A percentile compares a stretch with the other conserved stretches of the same genome.
These are phyloP conservation scores for Acorus gramineus DNA, from an alignment of 106 monocot genomes.

Conservation along the genomic window DNA sequence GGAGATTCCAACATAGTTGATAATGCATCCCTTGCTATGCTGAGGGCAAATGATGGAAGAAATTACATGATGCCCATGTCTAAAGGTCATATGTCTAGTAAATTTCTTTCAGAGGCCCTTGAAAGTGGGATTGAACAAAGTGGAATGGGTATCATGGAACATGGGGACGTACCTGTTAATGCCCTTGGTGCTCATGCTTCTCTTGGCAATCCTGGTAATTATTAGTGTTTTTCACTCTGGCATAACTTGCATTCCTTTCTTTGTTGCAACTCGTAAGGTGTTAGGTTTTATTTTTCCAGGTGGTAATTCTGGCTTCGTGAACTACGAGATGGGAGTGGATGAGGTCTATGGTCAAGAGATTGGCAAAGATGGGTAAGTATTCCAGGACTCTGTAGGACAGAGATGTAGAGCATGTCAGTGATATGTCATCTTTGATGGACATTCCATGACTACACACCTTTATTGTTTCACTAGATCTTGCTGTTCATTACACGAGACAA, in stretches of 20 bases:
- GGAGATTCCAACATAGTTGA: conserved; percentile 9
- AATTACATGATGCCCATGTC: conserved; percentile 14
- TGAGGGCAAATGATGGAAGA: conserved; percentile 16
- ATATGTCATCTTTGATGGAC: too few relatives aligned
- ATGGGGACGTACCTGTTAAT: conserved; percentile 3
- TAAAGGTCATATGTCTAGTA: not conserved
- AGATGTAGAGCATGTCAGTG: not conserved
- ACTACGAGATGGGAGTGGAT: conserved; percentile 6
- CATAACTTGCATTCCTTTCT: too few relatives aligned
- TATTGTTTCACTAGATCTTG: too few relatives aligned
- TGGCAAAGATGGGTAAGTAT: conserved; percentile 11
- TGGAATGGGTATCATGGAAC: conserved; percentile 3
- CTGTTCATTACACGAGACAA: too few relatives aligned
- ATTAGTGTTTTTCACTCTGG: too few relatives aligned
- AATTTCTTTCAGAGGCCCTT: not conserved
- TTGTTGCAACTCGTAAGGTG: not conserved
- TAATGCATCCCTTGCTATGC: conserved; percentile 18
- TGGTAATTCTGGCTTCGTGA: conserved; percentile 5
- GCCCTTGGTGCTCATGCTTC: conserved; percentile 11
- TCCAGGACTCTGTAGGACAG: not conserved
- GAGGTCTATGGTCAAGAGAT: conserved; percentile 11
- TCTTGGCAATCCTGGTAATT: conserved; percentile 10
- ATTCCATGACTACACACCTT: too few relatives aligned
- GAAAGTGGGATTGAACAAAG: conserved; percentile 3
- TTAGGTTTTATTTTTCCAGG: conserved; percentile 5